Percentiles rank a stretch among this genome's conserved stretches.
Conservation (phyloP, 768 basidiomycete species). For the Macrolepiota fuliginosa region DNA sequence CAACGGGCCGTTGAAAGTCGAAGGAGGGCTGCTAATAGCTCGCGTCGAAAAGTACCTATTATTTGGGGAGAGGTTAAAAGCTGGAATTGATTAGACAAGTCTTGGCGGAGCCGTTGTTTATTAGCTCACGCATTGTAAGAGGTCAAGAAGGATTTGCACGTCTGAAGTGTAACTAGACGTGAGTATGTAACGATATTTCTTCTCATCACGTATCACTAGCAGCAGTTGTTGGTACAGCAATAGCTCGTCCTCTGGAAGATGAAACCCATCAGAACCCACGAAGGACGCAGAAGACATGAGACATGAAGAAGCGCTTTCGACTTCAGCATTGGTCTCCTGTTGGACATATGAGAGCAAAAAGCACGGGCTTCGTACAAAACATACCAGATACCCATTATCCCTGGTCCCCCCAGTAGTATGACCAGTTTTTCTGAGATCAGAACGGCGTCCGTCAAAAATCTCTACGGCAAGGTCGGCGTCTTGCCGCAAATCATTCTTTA, state of each 20-base stretch:
- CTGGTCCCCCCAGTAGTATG: no score
- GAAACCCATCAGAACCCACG: background rate
- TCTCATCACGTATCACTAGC: background rate
- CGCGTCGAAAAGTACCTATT: background rate
- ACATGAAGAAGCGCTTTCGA: background rate
- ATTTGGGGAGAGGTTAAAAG: background rate
- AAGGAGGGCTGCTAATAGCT: background rate
- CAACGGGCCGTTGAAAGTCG: conserved; percentile 2
- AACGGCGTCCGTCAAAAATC: no score
- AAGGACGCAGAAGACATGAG: background rate
- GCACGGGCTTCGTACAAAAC: no score
- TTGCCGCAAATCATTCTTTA: no score
- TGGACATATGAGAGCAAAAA: background rate
- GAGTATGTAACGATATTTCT: background rate
- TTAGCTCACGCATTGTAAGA: background rate
- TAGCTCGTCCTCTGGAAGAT: background rate
- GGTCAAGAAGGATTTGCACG: background rate
- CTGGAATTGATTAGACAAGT: background rate
- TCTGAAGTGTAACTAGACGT: background rate
- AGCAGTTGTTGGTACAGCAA: background rate
- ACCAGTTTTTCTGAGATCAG: no score
- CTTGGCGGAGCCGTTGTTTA: background rate
- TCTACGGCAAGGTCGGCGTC: no score
- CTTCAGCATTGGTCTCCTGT: background rate
- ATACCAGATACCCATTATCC: no score